These are phyloP conservation scores for Liquidambar formosana DNA, from an alignment of 164 flowering plant genomes.

Conservation along the genomic window DNA sequence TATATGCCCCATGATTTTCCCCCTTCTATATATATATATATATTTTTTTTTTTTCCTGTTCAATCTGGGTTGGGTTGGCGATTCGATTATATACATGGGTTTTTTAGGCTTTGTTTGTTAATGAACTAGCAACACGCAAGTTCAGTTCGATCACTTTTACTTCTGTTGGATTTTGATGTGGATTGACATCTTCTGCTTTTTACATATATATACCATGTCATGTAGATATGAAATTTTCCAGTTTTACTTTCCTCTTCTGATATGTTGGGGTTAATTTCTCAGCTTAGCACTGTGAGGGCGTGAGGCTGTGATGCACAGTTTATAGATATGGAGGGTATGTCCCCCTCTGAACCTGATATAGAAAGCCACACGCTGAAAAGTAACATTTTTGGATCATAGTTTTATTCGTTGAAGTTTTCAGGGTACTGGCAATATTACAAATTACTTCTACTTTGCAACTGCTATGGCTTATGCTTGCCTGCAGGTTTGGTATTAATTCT, in stretches of 20 bases:
- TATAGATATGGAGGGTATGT: slow-evolving; percentile 98
- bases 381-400: not conserved
- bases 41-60: slow-evolving; percentile 1
- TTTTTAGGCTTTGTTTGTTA: slow-evolving; percentile 70
- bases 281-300: slow-evolving; percentile 94
- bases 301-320: slow-evolving; percentile 98
- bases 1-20: too few species aligned
- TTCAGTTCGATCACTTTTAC: slow-evolving; percentile 11
- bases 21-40: too few species aligned
- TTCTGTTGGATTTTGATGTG: slow-evolving; percentile 6
- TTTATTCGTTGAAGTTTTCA: slow-evolving; percentile 31
- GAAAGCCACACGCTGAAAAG: not conserved
- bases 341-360: slow-evolving; percentile 13
- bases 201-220: slow-evolving; percentile 5
- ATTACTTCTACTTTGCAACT: slow-evolving; percentile 93
- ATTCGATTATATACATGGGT: slow-evolving; percentile 83
- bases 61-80: slow-evolving; percentile 66
- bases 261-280: slow-evolving; percentile 80
- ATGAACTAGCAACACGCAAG: slow-evolving; percentile 89
- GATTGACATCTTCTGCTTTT: slow-evolving; percentile 6
- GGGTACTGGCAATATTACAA: slow-evolving; percentile 99
- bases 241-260: slow-evolving; percentile 89
- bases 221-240: slow-evolving; percentile 89
- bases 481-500: slow-evolving; percentile 51
- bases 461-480: slow-evolving; percentile 89